Percentiles rank a stretch among this genome's conserved stretches.
Conservation (phyloP, 2,329 filamentous ascomycete genomes). For the Cordyceps militaris region DNA sequence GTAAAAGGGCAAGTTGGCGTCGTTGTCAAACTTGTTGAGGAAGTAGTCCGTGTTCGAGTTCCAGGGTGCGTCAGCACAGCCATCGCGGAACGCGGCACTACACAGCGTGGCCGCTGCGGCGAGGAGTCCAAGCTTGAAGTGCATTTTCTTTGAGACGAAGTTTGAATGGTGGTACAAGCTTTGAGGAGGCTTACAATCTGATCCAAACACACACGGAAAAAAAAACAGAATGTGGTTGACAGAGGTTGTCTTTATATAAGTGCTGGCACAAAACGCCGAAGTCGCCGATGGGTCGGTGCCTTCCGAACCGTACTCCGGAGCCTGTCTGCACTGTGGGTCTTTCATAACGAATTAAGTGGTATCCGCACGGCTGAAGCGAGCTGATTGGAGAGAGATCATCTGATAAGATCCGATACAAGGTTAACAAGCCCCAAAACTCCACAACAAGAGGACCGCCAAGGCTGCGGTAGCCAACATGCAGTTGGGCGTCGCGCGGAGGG, state of each 20-base stretch:
- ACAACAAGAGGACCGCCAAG: not conserved
- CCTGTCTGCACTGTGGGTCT: not conserved
- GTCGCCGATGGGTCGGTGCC: not conserved
- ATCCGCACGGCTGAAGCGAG: not conserved
- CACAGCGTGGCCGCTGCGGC: not conserved
- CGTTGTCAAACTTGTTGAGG: slow-evolving; percentile 3
- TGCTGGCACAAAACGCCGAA: not conserved
- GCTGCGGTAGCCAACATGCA: not conserved
- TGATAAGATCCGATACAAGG: not conserved
- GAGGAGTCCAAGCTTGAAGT: not conserved
- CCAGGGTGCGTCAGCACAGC: slow-evolving; percentile 11
- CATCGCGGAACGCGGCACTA: slow-evolving; percentile 5
- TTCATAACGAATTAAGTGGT: not conserved
- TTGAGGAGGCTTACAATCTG: not conserved
- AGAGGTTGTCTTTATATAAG: not conserved
- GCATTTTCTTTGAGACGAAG: not conserved
- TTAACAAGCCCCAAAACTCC: not conserved
- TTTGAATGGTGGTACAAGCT: not conserved
- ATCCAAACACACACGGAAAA: not conserved
- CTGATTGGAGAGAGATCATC: slow-evolving; percentile 6
- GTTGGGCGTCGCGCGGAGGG: not conserved
- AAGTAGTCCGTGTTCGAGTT: slow-evolving; percentile 10
- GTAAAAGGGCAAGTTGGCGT: slow-evolving; percentile 1
- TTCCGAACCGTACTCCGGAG: not conserved
- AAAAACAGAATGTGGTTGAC: not conserved